Conservation (phyloP, 768 basidiomycete species). For the Amanita subjunquillea region DNA sequence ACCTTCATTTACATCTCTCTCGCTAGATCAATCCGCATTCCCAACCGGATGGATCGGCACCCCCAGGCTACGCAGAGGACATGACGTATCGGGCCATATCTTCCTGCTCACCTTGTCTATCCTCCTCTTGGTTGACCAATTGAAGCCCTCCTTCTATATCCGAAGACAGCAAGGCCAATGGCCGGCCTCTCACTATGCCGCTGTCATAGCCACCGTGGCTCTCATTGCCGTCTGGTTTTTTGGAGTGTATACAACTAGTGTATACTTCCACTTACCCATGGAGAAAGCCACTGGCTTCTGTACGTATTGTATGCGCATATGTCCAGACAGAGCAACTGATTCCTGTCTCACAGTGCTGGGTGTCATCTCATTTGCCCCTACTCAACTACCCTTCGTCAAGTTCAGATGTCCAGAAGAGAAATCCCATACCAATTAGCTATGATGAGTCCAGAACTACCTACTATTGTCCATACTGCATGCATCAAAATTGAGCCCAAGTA, state of each 20-base stretch:
- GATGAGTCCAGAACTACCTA: background rate
- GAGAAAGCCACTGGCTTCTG: conserved; percentile 85
- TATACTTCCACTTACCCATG: conserved; percentile 84
- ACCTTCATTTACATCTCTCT: conserved; percentile 17
- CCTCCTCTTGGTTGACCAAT: conserved; percentile 72
- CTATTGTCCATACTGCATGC: background rate
- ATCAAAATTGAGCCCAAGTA: conserved; percentile 5
- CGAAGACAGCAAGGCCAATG: conserved; percentile 17
- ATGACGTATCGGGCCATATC: conserved; percentile 90
- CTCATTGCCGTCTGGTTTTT: conserved; percentile 61
- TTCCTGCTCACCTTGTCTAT: conserved; percentile 78
- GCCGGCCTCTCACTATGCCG: conserved; percentile 34
- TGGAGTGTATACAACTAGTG: conserved; percentile 68
- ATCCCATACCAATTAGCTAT: conserved; percentile 1
- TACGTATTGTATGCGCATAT: conserved; percentile 28
- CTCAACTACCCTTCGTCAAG: conserved; percentile 2
- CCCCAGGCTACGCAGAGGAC: conserved; percentile 68
- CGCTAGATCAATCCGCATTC: conserved; percentile 13
- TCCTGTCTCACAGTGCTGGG: background rate
- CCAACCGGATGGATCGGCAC: conserved; percentile 33
- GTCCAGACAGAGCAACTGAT: background rate
- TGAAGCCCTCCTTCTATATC: conserved; percentile 41
- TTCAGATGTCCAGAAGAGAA: background rate
- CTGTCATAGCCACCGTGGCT: conserved; percentile 32
- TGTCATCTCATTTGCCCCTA: background rate